Percentiles rank a stretch among this genome's conserved stretches.
phyloP scores from a whole-genome alignment of 306 rosid genomes.

The Oemleria cerasiformis region DNA sequence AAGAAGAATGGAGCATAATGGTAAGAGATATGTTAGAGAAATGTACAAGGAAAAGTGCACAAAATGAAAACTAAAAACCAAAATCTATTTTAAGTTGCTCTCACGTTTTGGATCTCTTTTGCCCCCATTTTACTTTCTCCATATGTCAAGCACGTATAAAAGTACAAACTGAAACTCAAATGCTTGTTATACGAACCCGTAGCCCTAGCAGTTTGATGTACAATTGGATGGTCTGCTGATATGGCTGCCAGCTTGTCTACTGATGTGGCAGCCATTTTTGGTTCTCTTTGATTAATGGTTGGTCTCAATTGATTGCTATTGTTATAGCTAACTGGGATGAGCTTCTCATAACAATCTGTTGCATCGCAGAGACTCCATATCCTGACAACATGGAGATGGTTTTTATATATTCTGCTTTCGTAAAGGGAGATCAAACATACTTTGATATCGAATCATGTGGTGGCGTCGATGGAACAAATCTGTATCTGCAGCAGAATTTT shows the following conservation, averaged over 20 bases:
- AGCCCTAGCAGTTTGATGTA: neutral
- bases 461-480: conserved; percentile 60
- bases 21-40: too few species aligned
- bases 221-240: neutral
- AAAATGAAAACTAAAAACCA: too few species aligned
- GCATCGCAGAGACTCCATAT: conserved; percentile 60
- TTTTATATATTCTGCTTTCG: conserved; percentile 73
- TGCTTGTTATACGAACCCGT: too few species aligned
- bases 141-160: too few species aligned
- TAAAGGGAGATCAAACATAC: conserved; percentile 83
- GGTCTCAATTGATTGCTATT: neutral
- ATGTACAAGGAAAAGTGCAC: too few species aligned
- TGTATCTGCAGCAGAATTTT: conserved; percentile 58
- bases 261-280: neutral
- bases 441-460: conserved; percentile 50
- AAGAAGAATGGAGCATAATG: too few species aligned
- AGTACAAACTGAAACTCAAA: too few species aligned
- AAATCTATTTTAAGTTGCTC: too few species aligned
- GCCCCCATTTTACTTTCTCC: too few species aligned
- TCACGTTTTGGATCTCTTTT: too few species aligned
- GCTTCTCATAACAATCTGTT: neutral
- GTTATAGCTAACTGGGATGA: too few species aligned
- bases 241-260: neutral
- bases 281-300: neutral
- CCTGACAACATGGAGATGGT: conserved; percentile 54